A percentile compares a stretch with the other conserved stretches of the same genome.
These are phyloP conservation scores for Lepidium africanum DNA, from an alignment of 345 rosid species.

Conservation along the genomic window DNA sequence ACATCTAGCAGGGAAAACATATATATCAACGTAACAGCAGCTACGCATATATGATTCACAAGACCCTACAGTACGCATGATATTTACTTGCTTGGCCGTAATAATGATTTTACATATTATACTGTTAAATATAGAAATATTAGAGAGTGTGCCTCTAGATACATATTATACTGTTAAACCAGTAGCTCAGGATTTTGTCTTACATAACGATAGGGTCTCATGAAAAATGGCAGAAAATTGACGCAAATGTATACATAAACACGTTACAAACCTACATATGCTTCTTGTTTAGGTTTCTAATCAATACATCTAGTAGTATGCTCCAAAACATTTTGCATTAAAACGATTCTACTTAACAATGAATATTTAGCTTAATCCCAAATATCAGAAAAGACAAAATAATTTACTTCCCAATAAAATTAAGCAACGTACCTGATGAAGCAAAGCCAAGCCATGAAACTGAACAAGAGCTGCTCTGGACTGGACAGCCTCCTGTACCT, in stretches of 20 bases:
- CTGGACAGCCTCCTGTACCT: constrained; percentile 97
- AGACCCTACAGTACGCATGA: background rate
- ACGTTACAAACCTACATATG: background rate
- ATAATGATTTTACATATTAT: background rate
- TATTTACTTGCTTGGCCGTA: background rate
- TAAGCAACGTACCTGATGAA: constrained; percentile 61
- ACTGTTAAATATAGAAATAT: background rate
- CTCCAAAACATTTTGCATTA: background rate
- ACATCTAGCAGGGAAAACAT: background rate
- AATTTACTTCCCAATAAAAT: background rate
- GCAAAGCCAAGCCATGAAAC: constrained; percentile 88
- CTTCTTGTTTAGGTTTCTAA: background rate
- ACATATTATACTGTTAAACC: background rate
- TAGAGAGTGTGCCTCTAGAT: background rate
- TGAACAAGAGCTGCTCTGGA: constrained; percentile 98
- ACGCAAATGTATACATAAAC: background rate
- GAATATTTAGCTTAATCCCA: background rate
- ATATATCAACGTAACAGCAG: background rate
- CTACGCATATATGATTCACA: background rate
- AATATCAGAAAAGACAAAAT: background rate
- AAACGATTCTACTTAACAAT: background rate
- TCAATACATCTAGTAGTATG: background rate
- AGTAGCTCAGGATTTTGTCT: background rate
- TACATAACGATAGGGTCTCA: background rate
- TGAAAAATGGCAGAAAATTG: background rate